phyloP scores from a whole-genome alignment of 306 rosid species.

The Sicyos edulis region DNA sequence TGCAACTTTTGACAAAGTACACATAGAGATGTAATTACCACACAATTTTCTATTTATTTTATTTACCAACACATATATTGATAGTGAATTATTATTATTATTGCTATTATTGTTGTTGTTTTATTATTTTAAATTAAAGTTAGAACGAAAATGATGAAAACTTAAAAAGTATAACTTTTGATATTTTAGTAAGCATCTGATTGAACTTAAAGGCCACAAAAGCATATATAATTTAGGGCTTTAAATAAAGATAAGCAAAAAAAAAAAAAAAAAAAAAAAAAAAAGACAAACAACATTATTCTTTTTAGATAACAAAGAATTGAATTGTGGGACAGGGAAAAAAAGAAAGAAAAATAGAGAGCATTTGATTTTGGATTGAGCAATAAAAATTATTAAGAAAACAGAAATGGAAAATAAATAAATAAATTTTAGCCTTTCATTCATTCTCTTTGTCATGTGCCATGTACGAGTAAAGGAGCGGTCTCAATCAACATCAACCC shows the following conservation, averaged over 20 bases:
- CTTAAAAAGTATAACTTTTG: neutral
- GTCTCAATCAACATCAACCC: neutral
- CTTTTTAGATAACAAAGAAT: constrained; percentile 1
- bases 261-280: neutral
- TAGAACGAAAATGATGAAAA: no score
- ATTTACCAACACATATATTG: no score
- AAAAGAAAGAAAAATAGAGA: neutral
- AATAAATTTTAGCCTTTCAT: no score
- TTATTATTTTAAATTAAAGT: no score
- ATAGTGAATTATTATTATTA: no score
- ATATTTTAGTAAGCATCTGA: neutral
- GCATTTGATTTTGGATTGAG: neutral
- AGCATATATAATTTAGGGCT: neutral
- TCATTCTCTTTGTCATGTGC: neutral
- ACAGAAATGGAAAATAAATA: neutral
- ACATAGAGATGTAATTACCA: no score
- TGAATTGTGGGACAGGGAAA: neutral
- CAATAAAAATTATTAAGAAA: neutral
- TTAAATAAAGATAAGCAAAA: neutral
- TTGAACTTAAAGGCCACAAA: neutral
- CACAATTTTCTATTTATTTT: no score
- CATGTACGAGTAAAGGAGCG: neutral
- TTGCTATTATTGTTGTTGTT: no score
- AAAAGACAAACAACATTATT: neutral
- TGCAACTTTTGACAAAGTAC: no score